Conservation (phyloP, 139 green algal genomes). For the Trebouxia sp. region DNA sequence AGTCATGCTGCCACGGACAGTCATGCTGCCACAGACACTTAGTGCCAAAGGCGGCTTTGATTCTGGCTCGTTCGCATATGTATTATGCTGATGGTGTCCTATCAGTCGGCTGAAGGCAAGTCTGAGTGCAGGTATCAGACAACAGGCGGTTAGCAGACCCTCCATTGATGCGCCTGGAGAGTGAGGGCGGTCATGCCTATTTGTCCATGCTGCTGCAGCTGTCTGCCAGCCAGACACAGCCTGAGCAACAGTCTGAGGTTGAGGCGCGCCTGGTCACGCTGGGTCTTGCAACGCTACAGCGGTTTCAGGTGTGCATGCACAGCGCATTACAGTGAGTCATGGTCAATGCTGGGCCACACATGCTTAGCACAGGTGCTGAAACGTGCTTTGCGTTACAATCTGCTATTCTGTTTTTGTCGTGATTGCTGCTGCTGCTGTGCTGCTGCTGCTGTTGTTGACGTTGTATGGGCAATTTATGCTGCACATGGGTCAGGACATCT, state of each 20-base stretch:
- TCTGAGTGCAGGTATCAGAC: constrained; percentile 39
- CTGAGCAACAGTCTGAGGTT: constrained; percentile 14
- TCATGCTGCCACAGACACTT: too few species aligned
- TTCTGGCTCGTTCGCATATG: too few species aligned
- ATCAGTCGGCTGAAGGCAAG: neutral
- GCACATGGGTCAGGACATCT: neutral
- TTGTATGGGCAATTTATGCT: neutral
- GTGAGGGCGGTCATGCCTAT: constrained; percentile 83
- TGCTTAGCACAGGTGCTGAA: neutral
- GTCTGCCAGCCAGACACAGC: neutral
- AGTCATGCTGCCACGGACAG: too few species aligned
- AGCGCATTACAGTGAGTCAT: too few species aligned
- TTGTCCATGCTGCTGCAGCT: constrained; percentile 79
- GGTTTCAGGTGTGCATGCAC: constrained; percentile 52
- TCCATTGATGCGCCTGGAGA: constrained; percentile 91
- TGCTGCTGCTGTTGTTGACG: neutral
- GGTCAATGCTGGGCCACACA: neutral
- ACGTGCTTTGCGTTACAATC: neutral
- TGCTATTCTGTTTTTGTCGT: neutral
- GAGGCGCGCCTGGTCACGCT: constrained; percentile 44
- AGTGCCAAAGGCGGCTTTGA: too few species aligned
- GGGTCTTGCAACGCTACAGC: constrained; percentile 69
- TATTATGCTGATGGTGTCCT: too few species aligned
- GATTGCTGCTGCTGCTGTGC: too few species aligned
- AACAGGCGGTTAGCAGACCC: constrained; percentile 77